Percentiles rank a stretch among this genome's conserved stretches.
These are phyloP conservation scores for Micractinium sp. DNA, from an alignment of 139 green algal genomes.

Conservation along the genomic window DNA sequence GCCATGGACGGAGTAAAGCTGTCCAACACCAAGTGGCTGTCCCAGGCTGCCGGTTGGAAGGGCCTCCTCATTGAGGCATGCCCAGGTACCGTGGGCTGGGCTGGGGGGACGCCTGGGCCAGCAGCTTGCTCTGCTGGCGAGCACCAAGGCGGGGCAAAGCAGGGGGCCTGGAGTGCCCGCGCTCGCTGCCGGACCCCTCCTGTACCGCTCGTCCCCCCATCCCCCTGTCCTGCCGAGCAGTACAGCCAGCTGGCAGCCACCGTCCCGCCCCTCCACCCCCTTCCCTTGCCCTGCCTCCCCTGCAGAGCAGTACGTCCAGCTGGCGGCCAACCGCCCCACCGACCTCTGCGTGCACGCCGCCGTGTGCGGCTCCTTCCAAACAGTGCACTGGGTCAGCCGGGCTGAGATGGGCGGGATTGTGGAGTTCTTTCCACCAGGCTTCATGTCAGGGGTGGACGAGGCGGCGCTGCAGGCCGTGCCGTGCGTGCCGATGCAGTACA, in stretches of 20 bases:
- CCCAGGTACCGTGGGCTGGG: not conserved
- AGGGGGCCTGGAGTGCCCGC: no score
- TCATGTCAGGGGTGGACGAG: not conserved
- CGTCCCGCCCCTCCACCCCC: no score
- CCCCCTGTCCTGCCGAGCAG: not conserved
- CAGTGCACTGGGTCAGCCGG: not conserved
- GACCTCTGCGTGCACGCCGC: not conserved
- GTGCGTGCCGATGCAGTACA: not conserved
- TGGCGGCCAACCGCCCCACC: not conserved
- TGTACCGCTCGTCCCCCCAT: no score
- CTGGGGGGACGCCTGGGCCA: no score
- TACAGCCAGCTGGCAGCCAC: no score
- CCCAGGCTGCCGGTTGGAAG: not conserved
- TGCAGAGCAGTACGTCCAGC: not conserved
- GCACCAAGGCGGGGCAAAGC: no score
- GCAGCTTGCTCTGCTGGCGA: no score
- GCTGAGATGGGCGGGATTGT: not conserved
- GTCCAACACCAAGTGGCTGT: slow-evolving; percentile 13
- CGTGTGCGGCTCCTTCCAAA: not conserved
- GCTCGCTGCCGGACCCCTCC: no score
- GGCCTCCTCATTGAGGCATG: slow-evolving; percentile 9
- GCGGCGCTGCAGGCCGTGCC: not conserved
- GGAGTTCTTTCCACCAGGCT: no score
- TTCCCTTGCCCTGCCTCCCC: not conserved
- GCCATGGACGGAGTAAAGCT: not conserved